A percentile compares a stretch with the other conserved stretches of the same genome.
These are phyloP conservation scores for Syncephalastrum monosporum DNA, from an alignment of 371 early-diverging fungal genomes.

Conservation along the genomic window DNA sequence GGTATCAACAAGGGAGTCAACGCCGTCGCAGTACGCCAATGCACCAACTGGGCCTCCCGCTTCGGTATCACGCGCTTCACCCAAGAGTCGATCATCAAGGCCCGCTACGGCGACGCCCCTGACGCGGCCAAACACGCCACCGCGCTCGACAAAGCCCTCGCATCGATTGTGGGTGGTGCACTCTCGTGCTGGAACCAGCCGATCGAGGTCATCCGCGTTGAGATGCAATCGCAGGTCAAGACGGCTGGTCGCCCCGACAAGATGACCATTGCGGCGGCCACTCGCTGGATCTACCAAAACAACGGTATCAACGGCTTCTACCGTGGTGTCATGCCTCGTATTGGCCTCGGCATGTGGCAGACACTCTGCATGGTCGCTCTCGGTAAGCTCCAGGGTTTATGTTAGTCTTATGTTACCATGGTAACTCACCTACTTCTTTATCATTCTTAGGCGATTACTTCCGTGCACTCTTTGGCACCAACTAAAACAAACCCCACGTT, in stretches of 20 bases:
- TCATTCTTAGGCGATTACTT: conserved; percentile 9
- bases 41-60: conserved; percentile 97
- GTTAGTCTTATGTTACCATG: too few species aligned
- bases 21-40: conserved; percentile 90
- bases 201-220: conserved; percentile 95
- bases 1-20: conserved; percentile 96
- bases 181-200: conserved; percentile 97
- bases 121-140: conserved; percentile 34
- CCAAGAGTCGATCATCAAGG: conserved; percentile 68
- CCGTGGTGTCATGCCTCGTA: conserved; percentile 87
- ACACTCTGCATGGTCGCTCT: conserved; percentile 97
- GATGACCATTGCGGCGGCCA: conserved; percentile 78
- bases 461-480: conserved; percentile 12
- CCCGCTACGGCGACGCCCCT: conserved; percentile 45
- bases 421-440: neutral
- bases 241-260: conserved; percentile 83
- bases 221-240: conserved; percentile 81
- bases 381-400: conserved; percentile 32
- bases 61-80: conserved; percentile 88
- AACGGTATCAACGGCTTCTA: conserved; percentile 92
- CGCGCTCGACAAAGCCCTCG: conserved; percentile 62
- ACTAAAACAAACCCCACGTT: neutral
- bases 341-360: conserved; percentile 92
- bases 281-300: conserved; percentile 87
- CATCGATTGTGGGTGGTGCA: conserved; percentile 88